These are phyloP conservation scores for Chaetomiaceae sp. DNA, from an alignment of 2,329 filamentous ascomycete species.

Conservation along the genomic window DNA sequence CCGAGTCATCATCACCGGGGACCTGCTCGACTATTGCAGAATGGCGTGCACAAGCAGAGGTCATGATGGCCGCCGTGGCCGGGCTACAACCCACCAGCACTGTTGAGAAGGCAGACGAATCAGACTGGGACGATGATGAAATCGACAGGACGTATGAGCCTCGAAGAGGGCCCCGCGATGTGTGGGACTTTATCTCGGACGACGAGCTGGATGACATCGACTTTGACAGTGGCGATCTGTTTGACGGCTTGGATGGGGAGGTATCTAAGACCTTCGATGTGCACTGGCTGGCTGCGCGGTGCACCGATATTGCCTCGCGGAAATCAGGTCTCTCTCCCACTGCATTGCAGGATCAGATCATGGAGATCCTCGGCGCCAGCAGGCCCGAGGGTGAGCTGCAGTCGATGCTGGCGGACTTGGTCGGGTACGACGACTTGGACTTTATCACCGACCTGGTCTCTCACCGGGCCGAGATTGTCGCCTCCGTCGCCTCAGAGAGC, in stretches of 20 bases:
- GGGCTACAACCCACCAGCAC: constrained; percentile 44
- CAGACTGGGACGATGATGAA: constrained; percentile 62
- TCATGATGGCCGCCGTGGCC: constrained; percentile 82
- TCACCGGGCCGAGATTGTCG: constrained; percentile 65
- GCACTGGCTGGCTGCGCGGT: constrained; percentile 69
- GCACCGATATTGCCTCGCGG: constrained; percentile 57
- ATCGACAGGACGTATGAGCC: constrained; percentile 45
- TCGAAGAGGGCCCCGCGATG: constrained; percentile 65
- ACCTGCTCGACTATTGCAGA: constrained; percentile 31
- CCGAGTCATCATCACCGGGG: constrained; percentile 40
- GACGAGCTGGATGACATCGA: constrained; percentile 59
- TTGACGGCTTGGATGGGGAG: constrained; percentile 33
- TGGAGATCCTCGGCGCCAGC: constrained; percentile 66
- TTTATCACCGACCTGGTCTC: constrained; percentile 87
- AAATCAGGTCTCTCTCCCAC: constrained; percentile 64
- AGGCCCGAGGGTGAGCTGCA: constrained; percentile 80
- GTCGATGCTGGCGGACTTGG: constrained; percentile 78
- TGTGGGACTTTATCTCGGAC: constrained; percentile 89
- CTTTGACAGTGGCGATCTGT: constrained; percentile 39
- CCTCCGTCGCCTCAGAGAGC: constrained; percentile 38
- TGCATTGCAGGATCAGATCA: constrained; percentile 73
- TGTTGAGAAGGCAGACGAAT: constrained; percentile 42
- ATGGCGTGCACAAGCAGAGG: constrained; percentile 81
- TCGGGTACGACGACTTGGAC: constrained; percentile 91
- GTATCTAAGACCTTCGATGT: constrained; percentile 42